Percentiles rank a stretch among this genome's conserved stretches.
phyloP scores from a whole-genome alignment of 1,284 basidiomycete species.

The Schizophyllum amplum region DNA sequence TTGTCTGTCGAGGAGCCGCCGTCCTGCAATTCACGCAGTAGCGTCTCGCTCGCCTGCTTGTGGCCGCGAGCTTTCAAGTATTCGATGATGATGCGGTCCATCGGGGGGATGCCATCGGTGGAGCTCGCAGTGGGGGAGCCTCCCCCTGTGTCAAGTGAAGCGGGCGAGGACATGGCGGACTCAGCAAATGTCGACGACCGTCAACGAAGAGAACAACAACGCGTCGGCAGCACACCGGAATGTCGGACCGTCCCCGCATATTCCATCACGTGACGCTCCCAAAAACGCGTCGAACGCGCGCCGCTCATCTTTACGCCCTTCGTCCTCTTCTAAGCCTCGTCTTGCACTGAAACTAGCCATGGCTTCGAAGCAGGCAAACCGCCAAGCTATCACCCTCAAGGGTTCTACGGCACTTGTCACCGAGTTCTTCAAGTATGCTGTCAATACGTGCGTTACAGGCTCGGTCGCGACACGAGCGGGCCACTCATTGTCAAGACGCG shows the following conservation, averaged over 20 bases:
- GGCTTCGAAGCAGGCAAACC: constrained; percentile 57
- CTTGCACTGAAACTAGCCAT: constrained; percentile 16
- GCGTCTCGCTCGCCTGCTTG: constrained; percentile 59
- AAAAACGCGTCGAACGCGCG: neutral
- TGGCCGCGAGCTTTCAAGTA: constrained; percentile 83
- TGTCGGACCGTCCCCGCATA: neutral
- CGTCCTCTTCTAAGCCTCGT: no score
- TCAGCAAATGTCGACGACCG: constrained; percentile 17
- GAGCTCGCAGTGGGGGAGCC: constrained; percentile 34
- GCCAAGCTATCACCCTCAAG: constrained; percentile 86
- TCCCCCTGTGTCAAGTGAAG: neutral
- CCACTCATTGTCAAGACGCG: constrained; percentile 10
- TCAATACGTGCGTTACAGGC: constrained; percentile 69
- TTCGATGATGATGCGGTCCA: constrained; percentile 68
- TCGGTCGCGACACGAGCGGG: constrained; percentile 3
- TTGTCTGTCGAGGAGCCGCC: constrained; percentile 45
- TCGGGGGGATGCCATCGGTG: constrained; percentile 13
- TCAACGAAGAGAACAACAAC: neutral
- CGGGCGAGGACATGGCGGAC: neutral
- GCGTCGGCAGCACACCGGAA: neutral
- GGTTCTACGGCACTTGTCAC: constrained; percentile 94
- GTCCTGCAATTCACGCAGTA: constrained; percentile 64
- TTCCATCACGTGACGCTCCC: neutral
- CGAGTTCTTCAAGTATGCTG: constrained; percentile 98
- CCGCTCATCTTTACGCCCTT: neutral